Conservation (phyloP, 495 filamentous ascomycete species). For the Aspergillus olivimuriae region DNA sequence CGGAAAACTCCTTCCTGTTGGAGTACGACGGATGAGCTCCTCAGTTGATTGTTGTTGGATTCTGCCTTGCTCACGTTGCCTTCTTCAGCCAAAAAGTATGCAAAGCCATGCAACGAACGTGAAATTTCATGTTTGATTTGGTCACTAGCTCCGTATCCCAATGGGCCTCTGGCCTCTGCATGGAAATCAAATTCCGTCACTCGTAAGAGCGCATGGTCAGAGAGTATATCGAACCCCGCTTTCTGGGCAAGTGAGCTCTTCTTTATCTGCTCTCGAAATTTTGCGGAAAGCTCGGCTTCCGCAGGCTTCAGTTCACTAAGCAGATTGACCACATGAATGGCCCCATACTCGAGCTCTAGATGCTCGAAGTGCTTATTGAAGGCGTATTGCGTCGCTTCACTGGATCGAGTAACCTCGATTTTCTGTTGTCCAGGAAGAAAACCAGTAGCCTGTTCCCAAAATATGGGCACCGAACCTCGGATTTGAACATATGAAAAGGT, state of each 20-base stretch:
- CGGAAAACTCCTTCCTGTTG: slow-evolving; percentile 94
- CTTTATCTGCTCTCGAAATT: slow-evolving; percentile 70
- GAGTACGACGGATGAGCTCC: slow-evolving; percentile 60
- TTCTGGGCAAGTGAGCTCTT: slow-evolving; percentile 58
- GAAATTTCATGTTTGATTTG: slow-evolving; percentile 69
- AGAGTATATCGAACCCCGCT: slow-evolving; percentile 28
- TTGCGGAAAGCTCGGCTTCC: slow-evolving; percentile 71
- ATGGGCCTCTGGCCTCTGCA: slow-evolving; percentile 80
- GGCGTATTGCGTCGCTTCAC: slow-evolving; percentile 87
- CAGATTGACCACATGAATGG: slow-evolving; percentile 84
- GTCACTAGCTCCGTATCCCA: slow-evolving; percentile 82
- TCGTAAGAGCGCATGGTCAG: slow-evolving; percentile 64
- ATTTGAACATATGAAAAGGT: slow-evolving; percentile 93
- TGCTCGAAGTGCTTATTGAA: slow-evolving; percentile 91
- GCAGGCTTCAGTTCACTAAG: slow-evolving; percentile 79
- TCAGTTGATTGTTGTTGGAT: slow-evolving; percentile 22
- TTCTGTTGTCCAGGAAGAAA: slow-evolving; percentile 92
- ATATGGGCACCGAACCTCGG: slow-evolving; percentile 86
- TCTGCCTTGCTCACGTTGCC: slow-evolving; percentile 11
- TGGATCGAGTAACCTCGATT: slow-evolving; percentile 80
- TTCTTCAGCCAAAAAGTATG: slow-evolving; percentile 80
- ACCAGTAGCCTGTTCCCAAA: slow-evolving; percentile 91
- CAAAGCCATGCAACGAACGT: slow-evolving; percentile 75
- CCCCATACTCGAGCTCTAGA: slow-evolving; percentile 78
- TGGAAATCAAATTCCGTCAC: slow-evolving; percentile 92